phyloP scores from a whole-genome alignment of 306 rosid species.

The Ochetophila trinervis region DNA sequence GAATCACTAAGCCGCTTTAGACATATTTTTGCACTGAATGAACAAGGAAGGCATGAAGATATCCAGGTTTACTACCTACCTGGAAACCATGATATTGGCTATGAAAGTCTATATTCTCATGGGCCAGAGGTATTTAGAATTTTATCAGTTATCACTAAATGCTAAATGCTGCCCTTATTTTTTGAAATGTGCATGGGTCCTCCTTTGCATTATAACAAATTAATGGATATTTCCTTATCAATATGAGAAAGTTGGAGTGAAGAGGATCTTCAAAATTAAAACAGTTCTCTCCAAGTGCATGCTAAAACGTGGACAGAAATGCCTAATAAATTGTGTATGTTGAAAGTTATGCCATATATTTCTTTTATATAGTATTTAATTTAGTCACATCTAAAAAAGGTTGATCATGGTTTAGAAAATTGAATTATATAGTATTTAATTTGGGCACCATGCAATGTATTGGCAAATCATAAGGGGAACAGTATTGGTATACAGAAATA shows the following conservation, averaged over 20 bases:
- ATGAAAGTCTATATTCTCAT: constrained; percentile 47
- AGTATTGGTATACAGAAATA: too few species aligned
- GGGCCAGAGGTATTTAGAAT: constrained; percentile 46
- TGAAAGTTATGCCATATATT: too few species aligned
- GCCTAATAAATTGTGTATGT: too few species aligned
- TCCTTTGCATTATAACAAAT: neutral
- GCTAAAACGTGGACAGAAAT: too few species aligned
- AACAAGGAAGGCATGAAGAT: constrained; percentile 40
- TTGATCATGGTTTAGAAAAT: too few species aligned
- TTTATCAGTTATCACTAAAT: constrained; percentile 5
- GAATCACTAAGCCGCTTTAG: constrained; percentile 64
- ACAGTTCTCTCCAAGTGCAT: too few species aligned
- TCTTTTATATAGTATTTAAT: too few species aligned
- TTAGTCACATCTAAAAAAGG: too few species aligned
- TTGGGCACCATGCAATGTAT: too few species aligned
- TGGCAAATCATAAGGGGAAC: too few species aligned
- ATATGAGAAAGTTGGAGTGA: constrained; percentile 11
- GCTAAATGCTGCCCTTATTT: constrained; percentile 15
- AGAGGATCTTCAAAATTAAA: too few species aligned
- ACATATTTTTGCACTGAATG: constrained; percentile 58
- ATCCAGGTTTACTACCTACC: constrained; percentile 51
- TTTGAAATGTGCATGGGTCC: neutral
- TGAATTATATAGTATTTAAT: too few species aligned
- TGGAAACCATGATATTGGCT: constrained; percentile 90
- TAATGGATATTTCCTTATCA: neutral